Evolutionary conservation across 2,329 filamentous ascomycete genomes (phyloP).

Genomic region (Neoarthrinium moseri): DNA sequence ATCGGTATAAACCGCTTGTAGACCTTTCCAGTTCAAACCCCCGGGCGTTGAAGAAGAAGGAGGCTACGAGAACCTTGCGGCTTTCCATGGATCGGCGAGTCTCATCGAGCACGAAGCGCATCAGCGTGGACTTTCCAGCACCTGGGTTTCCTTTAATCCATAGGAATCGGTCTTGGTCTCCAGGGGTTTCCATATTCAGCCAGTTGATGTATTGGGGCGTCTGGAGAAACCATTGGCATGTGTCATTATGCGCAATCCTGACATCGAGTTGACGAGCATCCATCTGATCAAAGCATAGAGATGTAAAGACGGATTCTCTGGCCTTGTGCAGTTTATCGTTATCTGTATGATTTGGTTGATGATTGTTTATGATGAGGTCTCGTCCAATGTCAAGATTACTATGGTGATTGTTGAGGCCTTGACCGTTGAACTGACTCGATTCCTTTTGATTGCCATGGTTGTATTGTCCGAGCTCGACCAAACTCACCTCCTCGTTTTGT

Average conservation of each 20-base stretch:
- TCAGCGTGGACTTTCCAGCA: slow-evolving; percentile 10
- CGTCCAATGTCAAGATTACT: not conserved
- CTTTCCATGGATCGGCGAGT: slow-evolving; percentile 8
- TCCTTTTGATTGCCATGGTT: not conserved
- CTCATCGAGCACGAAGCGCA: slow-evolving; percentile 7
- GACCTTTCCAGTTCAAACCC: slow-evolving; percentile 41
- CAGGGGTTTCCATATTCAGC: not conserved
- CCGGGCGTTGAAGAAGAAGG: slow-evolving; percentile 50
- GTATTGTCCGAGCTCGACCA: too few relatives aligned
- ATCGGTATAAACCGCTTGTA: slow-evolving; percentile 44
- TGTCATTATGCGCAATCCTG: slow-evolving; percentile 22
- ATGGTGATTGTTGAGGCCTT: not conserved
- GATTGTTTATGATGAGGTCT: not conserved
- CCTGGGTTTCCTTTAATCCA: slow-evolving; percentile 12
- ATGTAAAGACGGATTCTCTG: slow-evolving; percentile 19
- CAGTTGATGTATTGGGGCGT: not conserved
- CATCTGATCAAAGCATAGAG: slow-evolving; percentile 37
- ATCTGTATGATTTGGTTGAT: not conserved
- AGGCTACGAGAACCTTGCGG: slow-evolving; percentile 27
- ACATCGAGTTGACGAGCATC: slow-evolving; percentile 34
- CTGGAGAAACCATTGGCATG: slow-evolving; percentile 6
- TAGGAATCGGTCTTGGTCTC: not conserved
- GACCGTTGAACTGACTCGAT: not conserved
- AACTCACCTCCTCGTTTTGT: too few relatives aligned
- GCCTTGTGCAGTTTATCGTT: too few relatives aligned